Evolutionary conservation across 129 eudicot genomes (phyloP).

Genomic region (Flaveria linearis): DNA sequence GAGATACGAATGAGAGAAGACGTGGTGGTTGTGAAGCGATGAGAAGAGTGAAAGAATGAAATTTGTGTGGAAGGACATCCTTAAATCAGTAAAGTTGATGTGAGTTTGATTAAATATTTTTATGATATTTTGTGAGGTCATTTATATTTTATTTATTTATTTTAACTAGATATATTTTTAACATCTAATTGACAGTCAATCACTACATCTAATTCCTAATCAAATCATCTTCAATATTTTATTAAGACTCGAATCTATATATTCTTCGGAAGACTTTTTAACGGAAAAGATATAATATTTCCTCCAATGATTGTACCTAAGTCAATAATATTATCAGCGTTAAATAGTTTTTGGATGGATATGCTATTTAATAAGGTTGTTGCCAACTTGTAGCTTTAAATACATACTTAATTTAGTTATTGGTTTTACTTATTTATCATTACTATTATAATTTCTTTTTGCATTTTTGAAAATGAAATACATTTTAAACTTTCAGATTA

Average conservation of each 20-base stretch:
- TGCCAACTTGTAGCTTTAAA: background rate
- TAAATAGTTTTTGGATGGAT: background rate
- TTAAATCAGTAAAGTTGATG: too few relatives aligned
- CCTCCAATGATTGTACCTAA: background rate
- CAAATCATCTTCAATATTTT: too few relatives aligned
- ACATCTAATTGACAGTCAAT: too few relatives aligned
- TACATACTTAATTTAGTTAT: background rate
- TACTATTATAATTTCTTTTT: background rate
- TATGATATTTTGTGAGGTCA: too few relatives aligned
- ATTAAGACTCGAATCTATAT: background rate
- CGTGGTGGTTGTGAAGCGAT: too few relatives aligned
- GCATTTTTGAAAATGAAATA: background rate
- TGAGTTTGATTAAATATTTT: too few relatives aligned
- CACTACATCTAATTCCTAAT: too few relatives aligned
- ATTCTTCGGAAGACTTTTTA: background rate
- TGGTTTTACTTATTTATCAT: background rate
- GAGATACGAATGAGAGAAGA: too few relatives aligned
- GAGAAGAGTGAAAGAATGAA: too few relatives aligned
- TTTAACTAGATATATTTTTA: too few relatives aligned
- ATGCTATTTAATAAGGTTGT: background rate
- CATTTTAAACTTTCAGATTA: background rate
- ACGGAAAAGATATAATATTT: background rate
- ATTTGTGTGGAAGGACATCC: too few relatives aligned
- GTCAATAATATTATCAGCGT: background rate
- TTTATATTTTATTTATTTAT: too few relatives aligned